Evolutionary conservation across 352 stramenopile genomes (phyloP), one percentile per base, ranked within the genome.

Genomic region (Phytophthora pinifolia): DNA sequence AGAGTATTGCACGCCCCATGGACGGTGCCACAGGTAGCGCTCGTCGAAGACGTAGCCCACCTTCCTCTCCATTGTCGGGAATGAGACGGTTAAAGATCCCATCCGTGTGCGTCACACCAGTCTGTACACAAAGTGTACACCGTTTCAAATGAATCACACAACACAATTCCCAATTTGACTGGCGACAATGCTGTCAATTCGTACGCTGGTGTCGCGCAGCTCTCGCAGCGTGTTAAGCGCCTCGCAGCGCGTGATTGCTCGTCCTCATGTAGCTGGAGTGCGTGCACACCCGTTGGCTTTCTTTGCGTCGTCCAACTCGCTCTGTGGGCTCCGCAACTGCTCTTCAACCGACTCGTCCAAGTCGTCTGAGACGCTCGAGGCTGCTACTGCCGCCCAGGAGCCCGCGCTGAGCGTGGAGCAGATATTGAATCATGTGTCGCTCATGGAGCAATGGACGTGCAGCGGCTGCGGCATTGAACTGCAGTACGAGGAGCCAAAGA

Each of bases 371-470:
- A 25, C 20, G 20, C 20, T 25, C 20, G 20, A 25, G 20, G 20
- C 20, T 25, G 20, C 20, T 25, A 5, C n/a, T 13, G 42, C 33
- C 25, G 34, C 25, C 29, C 12, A 60, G 22, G 37, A 35, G 43
- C 37, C 47, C 6, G 30, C 39, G 15, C 44, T 90, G 15, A 77
- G 58, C 2, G 48, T 86, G 30, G 80, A 88, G 3, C 80, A 83
- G 33, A 75, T 92, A 32, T 38, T 83, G 10, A 83, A 69, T 47
- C 84, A 94, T 47, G 67, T 92, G 39, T 79, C 82, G 9, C 59
- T 94, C 17, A 94, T 94, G 84, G 84, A 94, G 65, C 57, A 86
- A 44, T 90, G 83, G 75, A 82, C 67, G 6, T 94, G 84, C 72
- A 91, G 73, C 43, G 84, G 84, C 36, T 94, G 84, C 35, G 84